Percentiles rank a stretch among this genome's conserved stretches.
phyloP scores from a whole-genome alignment of 1,139 yeast genomes.

The Lizanozyma gosingica region DNA sequence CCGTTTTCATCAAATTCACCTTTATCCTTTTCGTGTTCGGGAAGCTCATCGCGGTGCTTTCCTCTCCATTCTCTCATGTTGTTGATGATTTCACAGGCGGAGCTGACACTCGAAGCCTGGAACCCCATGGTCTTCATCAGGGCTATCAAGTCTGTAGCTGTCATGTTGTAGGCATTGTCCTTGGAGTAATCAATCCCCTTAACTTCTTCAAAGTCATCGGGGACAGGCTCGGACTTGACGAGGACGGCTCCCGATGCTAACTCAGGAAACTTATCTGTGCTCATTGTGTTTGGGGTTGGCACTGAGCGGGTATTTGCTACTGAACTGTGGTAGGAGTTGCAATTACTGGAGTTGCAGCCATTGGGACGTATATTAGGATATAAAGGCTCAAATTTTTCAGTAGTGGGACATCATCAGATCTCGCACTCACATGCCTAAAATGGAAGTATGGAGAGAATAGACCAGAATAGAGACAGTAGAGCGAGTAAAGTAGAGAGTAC shows the following conservation, averaged over 20 bases:
- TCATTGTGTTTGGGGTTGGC: no score
- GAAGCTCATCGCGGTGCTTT: slow-evolving; percentile 50
- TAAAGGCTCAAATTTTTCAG: no score
- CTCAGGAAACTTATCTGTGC: slow-evolving; percentile 37
- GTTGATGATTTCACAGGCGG: slow-evolving; percentile 85
- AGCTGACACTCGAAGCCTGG: slow-evolving; percentile 80
- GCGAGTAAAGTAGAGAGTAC: no score
- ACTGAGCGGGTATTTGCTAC: no score
- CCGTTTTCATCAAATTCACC: slow-evolving; percentile 79
- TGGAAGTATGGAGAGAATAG: no score
- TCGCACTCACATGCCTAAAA: no score
- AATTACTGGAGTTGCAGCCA: no score
- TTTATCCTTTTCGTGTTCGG: slow-evolving; percentile 53
- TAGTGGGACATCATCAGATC: no score
- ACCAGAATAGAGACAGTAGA: no score
- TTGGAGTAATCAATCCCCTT: slow-evolving; percentile 83
- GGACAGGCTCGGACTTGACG: slow-evolving; percentile 78
- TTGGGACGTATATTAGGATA: no score
- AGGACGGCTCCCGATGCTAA: slow-evolving; percentile 83
- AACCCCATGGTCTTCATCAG: slow-evolving; percentile 97
- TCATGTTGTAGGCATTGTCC: slow-evolving; percentile 57
- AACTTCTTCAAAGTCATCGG: slow-evolving; percentile 68
- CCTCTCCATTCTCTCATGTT: slow-evolving; percentile 94
- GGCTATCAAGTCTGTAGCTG: slow-evolving; percentile 66
- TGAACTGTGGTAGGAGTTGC: no score